phyloP scores from a whole-genome alignment of 371 early-diverging fungal species.

The Actinomortierella ambigua region DNA sequence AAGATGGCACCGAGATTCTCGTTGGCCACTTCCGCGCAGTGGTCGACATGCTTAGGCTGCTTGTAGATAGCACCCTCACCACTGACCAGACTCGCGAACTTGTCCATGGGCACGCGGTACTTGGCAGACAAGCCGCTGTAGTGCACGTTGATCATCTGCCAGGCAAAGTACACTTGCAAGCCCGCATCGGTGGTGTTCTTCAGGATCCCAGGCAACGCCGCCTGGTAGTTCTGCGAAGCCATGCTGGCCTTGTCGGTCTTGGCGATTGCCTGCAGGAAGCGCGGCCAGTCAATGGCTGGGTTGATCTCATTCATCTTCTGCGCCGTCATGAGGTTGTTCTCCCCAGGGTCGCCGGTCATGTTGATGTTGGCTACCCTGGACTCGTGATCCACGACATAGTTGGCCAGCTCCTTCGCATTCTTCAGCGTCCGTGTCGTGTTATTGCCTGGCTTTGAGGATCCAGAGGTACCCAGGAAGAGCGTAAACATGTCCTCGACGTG shows the following conservation, averaged over 20 bases:
- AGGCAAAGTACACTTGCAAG: conserved; percentile 51
- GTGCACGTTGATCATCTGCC: conserved; percentile 48
- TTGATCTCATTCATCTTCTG: conserved; percentile 42
- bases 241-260: conserved; percentile 43
- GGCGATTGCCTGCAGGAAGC: conserved; percentile 37
- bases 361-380: conserved; percentile 36
- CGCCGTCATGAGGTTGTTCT: conserved; percentile 54
- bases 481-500: too few relatives aligned
- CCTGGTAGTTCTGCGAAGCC: conserved; percentile 50
- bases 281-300: conserved; percentile 54
- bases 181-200: conserved; percentile 27
- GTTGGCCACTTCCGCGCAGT: conserved; percentile 52
- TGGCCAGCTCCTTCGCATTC: conserved; percentile 48
- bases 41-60: conserved; percentile 48
- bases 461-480: too few relatives aligned
- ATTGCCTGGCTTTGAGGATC: too few relatives aligned
- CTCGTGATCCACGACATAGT: conserved; percentile 56
- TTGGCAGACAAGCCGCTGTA: conserved; percentile 36
- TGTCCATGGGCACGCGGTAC: conserved; percentile 43
- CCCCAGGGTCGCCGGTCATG: conserved; percentile 53
- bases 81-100: conserved; percentile 40
- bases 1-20: conserved; percentile 55
- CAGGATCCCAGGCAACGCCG: conserved; percentile 45
- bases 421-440: too few relatives aligned
- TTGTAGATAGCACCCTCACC: conserved; percentile 48